A percentile compares a stretch with the other conserved stretches of the same genome.
phyloP scores from a whole-genome alignment of 2,329 filamentous ascomycete species.

The Penicillium sp. region DNA sequence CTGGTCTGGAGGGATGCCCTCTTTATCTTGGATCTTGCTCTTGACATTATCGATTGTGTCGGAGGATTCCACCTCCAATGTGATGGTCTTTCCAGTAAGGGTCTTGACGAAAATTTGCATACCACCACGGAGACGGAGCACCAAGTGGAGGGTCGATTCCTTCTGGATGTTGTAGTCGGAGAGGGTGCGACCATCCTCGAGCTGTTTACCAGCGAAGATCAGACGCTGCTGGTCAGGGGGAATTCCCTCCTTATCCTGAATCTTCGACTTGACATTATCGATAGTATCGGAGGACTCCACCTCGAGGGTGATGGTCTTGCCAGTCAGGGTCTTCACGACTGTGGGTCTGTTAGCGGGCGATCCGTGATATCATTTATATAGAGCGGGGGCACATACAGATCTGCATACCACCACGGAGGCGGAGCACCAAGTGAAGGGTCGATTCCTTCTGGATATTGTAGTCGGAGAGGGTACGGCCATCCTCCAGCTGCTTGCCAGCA shows the following conservation, averaged over 20 bases:
- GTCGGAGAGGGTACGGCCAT: conserved; percentile 51
- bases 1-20: conserved; percentile 88
- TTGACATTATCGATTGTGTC: conserved; percentile 96
- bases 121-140: conserved; percentile 81
- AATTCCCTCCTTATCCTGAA: conserved; percentile 96
- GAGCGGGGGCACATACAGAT: conserved; percentile 50
- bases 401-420: conserved; percentile 59
- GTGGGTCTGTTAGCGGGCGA: conserved; percentile 21
- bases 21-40: conserved; percentile 74
- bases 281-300: conserved; percentile 76
- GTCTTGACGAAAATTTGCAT: conserved; percentile 57
- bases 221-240: conserved; percentile 92
- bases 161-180: conserved; percentile 96
- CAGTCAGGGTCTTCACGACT: conserved; percentile 54
- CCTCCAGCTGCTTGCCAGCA: conserved; percentile 54
- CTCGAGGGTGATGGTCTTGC: conserved; percentile 61
- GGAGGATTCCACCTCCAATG: conserved; percentile 78
- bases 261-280: conserved; percentile 95
- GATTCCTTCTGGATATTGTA: conserved; percentile 57
- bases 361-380: conserved; percentile 6
- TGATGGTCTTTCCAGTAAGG: conserved; percentile 82
- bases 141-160: conserved; percentile 77
- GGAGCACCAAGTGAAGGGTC: conserved; percentile 68
- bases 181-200: conserved; percentile 87
- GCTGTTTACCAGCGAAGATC: conserved; percentile 93